phyloP scores from a whole-genome alignment of 257 asterid species.

The Mitragyna speciosa region DNA sequence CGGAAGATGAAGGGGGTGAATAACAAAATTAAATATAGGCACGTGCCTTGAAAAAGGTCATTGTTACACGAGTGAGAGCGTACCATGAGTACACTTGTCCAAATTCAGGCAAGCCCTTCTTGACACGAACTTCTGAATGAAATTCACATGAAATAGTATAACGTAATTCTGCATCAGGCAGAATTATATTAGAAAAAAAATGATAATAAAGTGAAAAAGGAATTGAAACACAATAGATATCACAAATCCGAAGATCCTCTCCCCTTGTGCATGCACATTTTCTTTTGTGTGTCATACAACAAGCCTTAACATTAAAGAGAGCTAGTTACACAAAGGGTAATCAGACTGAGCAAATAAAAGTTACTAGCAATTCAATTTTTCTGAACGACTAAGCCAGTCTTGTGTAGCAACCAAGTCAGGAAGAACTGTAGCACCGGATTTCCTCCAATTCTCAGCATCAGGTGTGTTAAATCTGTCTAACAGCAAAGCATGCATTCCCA shows the following conservation, averaged over 20 bases:
- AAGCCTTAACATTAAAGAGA: neutral
- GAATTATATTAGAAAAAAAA: too few species aligned
- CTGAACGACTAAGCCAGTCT: constrained; percentile 63
- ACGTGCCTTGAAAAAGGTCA: too few species aligned
- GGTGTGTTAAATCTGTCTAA: constrained; percentile 73
- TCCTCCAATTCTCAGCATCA: constrained; percentile 76
- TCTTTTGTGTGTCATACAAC: neutral
- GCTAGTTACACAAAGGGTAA: neutral
- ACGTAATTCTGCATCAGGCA: too few species aligned
- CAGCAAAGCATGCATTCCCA: constrained; percentile 82
- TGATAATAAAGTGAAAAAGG: neutral
- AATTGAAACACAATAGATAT: neutral
- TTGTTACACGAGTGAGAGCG: too few species aligned
- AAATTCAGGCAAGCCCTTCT: too few species aligned
- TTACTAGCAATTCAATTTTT: constrained; percentile 22
- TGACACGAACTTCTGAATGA: neutral
- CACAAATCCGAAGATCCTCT: neutral
- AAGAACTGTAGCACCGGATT: constrained; percentile 77
- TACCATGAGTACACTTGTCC: too few species aligned
- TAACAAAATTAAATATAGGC: too few species aligned
- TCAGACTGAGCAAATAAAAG: constrained; percentile 18
- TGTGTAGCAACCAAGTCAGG: constrained; percentile 70
- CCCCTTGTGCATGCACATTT: neutral
- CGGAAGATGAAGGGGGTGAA: too few species aligned
- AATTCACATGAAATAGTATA: neutral